These are phyloP conservation scores for Rhodosporidiobolus sp. DNA, from an alignment of 768 basidiomycete species.

Conservation along the genomic window DNA sequence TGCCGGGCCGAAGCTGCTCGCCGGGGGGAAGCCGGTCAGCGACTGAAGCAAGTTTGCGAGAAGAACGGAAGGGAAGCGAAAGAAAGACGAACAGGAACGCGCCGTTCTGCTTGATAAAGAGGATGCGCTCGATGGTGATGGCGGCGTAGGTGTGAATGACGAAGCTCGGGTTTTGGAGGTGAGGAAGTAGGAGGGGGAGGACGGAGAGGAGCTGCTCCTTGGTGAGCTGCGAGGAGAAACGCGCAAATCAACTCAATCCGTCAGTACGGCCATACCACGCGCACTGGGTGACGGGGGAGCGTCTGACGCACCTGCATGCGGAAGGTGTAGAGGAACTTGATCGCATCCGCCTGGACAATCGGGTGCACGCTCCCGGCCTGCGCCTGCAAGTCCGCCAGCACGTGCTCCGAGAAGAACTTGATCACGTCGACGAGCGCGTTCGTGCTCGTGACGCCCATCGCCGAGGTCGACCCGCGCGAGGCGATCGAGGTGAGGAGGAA, in stretches of 20 bases:
- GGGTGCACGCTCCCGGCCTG: conserved; percentile 63
- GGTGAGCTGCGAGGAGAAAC: conserved; percentile 60
- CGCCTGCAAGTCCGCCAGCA: conserved; percentile 79
- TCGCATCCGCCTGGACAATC: conserved; percentile 91
- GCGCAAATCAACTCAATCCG: neutral
- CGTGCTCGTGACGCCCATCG: conserved; percentile 91
- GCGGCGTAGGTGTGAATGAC: conserved; percentile 95
- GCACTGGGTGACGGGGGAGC: neutral
- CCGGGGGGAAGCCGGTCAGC: conserved; percentile 2
- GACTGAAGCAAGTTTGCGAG: neutral
- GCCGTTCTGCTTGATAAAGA: conserved; percentile 79
- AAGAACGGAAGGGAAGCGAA: neutral
- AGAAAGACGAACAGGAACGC: conserved; percentile 63
- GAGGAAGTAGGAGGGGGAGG: conserved; percentile 75
- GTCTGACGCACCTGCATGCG: conserved; percentile 71
- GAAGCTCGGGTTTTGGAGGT: conserved; percentile 77
- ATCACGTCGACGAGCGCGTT: conserved; percentile 91
- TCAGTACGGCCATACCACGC: too few species aligned
- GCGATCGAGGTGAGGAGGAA: conserved; percentile 93
- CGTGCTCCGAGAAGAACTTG: conserved; percentile 88
- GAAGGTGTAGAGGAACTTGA: conserved; percentile 90
- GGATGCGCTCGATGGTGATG: conserved; percentile 91
- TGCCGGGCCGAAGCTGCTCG: conserved; percentile 71
- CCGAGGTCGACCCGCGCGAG: conserved; percentile 74
- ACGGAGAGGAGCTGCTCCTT: conserved; percentile 91